Percentiles rank a stretch among this genome's conserved stretches.
These are phyloP conservation scores for Fusarium liriodendri DNA, from an alignment of 2,329 filamentous ascomycete species.

Conservation along the genomic window DNA sequence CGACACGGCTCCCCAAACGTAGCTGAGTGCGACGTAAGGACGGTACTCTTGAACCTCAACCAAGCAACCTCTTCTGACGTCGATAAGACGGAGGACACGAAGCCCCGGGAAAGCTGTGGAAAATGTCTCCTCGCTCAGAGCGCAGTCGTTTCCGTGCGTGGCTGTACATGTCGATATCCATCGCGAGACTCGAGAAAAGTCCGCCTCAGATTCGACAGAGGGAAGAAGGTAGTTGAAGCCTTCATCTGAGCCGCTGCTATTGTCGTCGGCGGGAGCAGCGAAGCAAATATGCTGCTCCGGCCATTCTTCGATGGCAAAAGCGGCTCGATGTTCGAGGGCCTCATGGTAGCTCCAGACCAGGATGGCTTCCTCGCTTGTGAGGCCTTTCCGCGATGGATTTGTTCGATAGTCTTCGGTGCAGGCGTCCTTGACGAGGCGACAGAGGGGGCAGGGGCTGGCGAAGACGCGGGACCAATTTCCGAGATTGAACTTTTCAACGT, in stretches of 20 bases:
- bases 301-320: neutral
- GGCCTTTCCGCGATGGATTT: neutral
- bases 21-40: conserved; percentile 26
- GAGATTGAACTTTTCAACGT: neutral
- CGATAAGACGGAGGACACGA: neutral
- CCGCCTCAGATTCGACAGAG: neutral
- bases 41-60: neutral
- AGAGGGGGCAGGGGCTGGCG: neutral
- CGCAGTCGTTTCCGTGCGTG: neutral
- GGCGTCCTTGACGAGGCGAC: neutral
- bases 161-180: neutral
- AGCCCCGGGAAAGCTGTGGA: neutral
- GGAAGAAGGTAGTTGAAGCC: neutral
- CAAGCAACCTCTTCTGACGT: neutral
- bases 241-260: neutral
- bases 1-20: conserved; percentile 19
- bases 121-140: neutral
- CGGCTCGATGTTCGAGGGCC: neutral
- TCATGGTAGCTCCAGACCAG: neutral
- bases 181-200: neutral
- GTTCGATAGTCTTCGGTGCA: neutral
- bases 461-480: neutral
- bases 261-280: neutral
- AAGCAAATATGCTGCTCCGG: neutral
- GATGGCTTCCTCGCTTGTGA: neutral